phyloP scores from a whole-genome alignment of 2,329 filamentous ascomycete genomes.

The Sarocladium oryzae region DNA sequence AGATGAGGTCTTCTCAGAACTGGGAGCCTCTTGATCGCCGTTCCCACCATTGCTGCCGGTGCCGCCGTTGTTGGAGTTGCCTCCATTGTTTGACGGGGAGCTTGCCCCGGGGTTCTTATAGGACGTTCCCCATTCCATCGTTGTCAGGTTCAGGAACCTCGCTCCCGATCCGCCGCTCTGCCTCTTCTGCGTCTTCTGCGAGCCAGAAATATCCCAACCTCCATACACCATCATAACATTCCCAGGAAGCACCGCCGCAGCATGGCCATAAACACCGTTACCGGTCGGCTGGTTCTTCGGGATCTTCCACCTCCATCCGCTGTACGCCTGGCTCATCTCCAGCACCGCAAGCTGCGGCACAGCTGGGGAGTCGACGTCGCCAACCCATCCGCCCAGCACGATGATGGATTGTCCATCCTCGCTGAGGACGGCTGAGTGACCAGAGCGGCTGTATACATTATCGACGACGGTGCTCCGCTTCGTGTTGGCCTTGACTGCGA shows the following conservation, averaged over 20 bases:
- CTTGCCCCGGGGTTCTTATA: conserved; percentile 40
- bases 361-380: conserved; percentile 68
- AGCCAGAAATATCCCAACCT: conserved; percentile 44
- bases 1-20: conserved; percentile 14
- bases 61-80: conserved; percentile 9
- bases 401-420: conserved; percentile 73
- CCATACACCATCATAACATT: conserved; percentile 65
- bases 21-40: conserved; percentile 17
- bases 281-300: conserved; percentile 43
- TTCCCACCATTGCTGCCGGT: neutral
- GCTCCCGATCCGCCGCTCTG: conserved; percentile 22
- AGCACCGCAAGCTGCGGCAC: conserved; percentile 75
- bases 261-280: conserved; percentile 54
- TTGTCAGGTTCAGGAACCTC: conserved; percentile 52
- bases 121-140: conserved; percentile 43
- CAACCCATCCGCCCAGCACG: conserved; percentile 88
- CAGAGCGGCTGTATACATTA: conserved; percentile 72
- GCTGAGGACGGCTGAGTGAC: conserved; percentile 77
- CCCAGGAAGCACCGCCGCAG: conserved; percentile 55
- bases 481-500: conserved; percentile 18
- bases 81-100: conserved; percentile 7
- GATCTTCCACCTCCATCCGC: conserved; percentile 65
- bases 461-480: conserved; percentile 5
- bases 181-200: conserved; percentile 27
- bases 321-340: conserved; percentile 67